These are phyloP conservation scores for Beauveria sp. DNA, from an alignment of 2,329 filamentous ascomycete genomes.

Conservation along the genomic window DNA sequence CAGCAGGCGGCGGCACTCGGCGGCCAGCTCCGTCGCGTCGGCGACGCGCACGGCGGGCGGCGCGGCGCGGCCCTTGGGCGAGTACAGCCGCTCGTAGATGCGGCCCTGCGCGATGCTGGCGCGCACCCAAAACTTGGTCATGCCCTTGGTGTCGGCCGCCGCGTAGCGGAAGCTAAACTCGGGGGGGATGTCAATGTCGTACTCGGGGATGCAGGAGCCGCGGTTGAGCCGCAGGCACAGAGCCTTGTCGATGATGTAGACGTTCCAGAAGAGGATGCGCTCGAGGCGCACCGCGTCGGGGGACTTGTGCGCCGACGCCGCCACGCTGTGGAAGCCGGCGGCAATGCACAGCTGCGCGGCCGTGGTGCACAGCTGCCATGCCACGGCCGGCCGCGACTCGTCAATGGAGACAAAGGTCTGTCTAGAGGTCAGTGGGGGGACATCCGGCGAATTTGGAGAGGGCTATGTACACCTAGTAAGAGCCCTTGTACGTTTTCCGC, in stretches of 20 bases:
- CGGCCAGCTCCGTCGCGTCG: slow-evolving; percentile 31
- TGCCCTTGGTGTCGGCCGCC: slow-evolving; percentile 16
- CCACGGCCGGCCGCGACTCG: slow-evolving; percentile 52
- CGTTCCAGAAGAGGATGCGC: slow-evolving; percentile 38
- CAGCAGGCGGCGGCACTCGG: slow-evolving; percentile 29
- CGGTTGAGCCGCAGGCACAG: slow-evolving; percentile 53
- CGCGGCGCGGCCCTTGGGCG: slow-evolving; percentile 35
- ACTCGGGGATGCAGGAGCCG: slow-evolving; percentile 49
- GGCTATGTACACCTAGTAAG: slow-evolving; percentile 42
- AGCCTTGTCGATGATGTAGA: slow-evolving; percentile 51
- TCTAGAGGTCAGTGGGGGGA: background rate
- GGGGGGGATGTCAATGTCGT: slow-evolving; percentile 47
- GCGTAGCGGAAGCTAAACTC: slow-evolving; percentile 34
- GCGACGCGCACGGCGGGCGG: slow-evolving; percentile 32
- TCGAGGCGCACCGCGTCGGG: slow-evolving; percentile 28
- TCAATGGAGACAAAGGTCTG: slow-evolving; percentile 55
- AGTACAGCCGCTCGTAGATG: slow-evolving; percentile 50
- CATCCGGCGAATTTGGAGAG: background rate
- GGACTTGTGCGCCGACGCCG: slow-evolving; percentile 25
- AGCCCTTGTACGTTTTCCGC: slow-evolving; percentile 50
- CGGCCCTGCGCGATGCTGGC: slow-evolving; percentile 49
- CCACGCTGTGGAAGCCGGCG: slow-evolving; percentile 50
- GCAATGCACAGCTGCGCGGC: slow-evolving; percentile 55
- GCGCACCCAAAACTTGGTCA: slow-evolving; percentile 47
- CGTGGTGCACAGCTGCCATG: slow-evolving; percentile 52